These are phyloP conservation scores for Penicillium robsamsonii DNA, from an alignment of 495 filamentous ascomycete genomes.

Conservation along the genomic window DNA sequence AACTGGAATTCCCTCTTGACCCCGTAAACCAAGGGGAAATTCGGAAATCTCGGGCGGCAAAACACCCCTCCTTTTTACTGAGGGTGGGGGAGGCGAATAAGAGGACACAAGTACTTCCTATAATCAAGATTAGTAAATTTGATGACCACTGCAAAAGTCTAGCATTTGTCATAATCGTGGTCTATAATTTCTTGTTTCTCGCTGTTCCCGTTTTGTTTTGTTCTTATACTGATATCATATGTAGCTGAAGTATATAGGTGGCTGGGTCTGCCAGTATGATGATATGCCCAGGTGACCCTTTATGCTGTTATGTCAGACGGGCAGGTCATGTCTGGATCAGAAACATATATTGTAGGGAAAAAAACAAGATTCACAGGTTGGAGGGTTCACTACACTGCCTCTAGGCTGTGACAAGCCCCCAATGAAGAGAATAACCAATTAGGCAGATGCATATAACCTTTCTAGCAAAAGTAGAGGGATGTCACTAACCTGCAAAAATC, in stretches of 20 bases:
- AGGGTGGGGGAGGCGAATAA: slow-evolving; percentile 9
- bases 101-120: not conserved
- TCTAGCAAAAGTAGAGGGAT: not conserved
- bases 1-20: not conserved
- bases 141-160: not conserved
- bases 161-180: not conserved
- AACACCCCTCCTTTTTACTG: not conserved
- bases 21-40: not conserved
- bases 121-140: not conserved
- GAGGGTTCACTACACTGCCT: not conserved
- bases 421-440: not conserved
- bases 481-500: slow-evolving; percentile 23
- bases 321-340: slow-evolving; percentile 7
- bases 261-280: not conserved
- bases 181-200: not conserved
- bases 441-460: not conserved
- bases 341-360: not conserved
- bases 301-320: slow-evolving; percentile 15
- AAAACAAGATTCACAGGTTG: not conserved
- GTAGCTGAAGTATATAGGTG: not conserved
- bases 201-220: not conserved
- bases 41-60: not conserved
- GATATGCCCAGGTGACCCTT: slow-evolving; percentile 20
- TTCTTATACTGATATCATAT: not conserved
- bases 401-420: not conserved